These are phyloP conservation scores for Apiotrichum brassicae DNA, from an alignment of 1,284 basidiomycete species.

Conservation along the genomic window DNA sequence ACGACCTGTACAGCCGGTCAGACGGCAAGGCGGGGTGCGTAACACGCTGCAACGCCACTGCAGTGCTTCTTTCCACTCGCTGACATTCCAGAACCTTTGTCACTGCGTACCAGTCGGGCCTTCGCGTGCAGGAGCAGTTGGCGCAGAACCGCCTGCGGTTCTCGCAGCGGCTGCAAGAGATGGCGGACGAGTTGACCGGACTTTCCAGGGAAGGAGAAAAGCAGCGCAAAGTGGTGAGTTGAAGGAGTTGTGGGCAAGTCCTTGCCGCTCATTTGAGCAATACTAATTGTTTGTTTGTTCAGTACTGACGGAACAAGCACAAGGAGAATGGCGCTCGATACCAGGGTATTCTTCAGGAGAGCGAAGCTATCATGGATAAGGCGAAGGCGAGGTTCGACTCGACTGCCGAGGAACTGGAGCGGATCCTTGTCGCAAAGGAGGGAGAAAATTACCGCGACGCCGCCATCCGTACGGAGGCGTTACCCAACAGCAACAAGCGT, in stretches of 20 bases:
- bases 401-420: slow-evolving; percentile 89
- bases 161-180: slow-evolving; percentile 78
- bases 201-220: slow-evolving; percentile 90
- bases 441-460: slow-evolving; percentile 82
- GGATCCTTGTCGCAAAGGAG: slow-evolving; percentile 87
- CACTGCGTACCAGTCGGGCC: slow-evolving; percentile 73
- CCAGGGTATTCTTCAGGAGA: slow-evolving; percentile 80
- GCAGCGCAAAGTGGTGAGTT: slow-evolving; percentile 71
- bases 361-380: slow-evolving; percentile 84
- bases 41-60: slow-evolving; percentile 3
- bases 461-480: slow-evolving; percentile 52
- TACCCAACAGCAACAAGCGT: slow-evolving; percentile 10
- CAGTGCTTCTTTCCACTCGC: neutral
- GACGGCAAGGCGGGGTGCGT: slow-evolving; percentile 93
- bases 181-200: slow-evolving; percentile 85
- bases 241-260: too few relatives aligned
- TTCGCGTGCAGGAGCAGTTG: slow-evolving; percentile 82
- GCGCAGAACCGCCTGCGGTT: slow-evolving; percentile 84
- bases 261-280: too few relatives aligned
- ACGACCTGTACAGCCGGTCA: slow-evolving; percentile 73
- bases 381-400: slow-evolving; percentile 77
- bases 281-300: neutral
- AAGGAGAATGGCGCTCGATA: slow-evolving; percentile 83
- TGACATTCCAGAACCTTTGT: slow-evolving; percentile 65
- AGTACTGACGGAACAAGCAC: slow-evolving; percentile 52